Base-by-base conservation (phyloP, 2,329 filamentous ascomycete species). In the Ophiostoma ips region DNA sequence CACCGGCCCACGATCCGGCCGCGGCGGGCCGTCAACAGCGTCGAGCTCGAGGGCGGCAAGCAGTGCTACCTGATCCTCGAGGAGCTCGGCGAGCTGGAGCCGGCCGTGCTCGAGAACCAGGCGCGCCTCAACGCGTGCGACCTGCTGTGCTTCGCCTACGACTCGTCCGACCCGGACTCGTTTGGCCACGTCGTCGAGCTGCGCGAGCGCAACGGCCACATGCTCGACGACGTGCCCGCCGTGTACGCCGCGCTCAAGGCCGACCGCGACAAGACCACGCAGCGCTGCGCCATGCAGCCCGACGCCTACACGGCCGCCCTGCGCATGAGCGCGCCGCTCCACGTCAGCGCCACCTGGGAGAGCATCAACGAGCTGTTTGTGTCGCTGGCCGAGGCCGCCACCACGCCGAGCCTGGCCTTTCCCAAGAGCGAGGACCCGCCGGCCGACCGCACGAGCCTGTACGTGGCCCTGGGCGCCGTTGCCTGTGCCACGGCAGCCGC, bases 11-110 rank as follows among this genome's bases (percentile, higher is more conserved):
- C 92, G 3, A 96, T 98, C 64, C 92, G 95, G 61, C 88, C 92
- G 2, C 84, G 87, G 11, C 85, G 87, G 4, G 89, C 88, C 0
- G 92, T 98, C 56, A 96, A 98, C 63, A 95, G 87, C 52, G 92
- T 98, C 16, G 92, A 98, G 63, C 76, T 98, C 1, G 88, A 87
- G 43, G 92, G 92, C 10, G 92, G 92, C 48, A 95, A 94, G 64
- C 92, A 98, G 66, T 94, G 89, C 64, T 96, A 98, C 62, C 74
- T 98, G 33, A 96, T 98, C 52, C 73, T 96, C 21, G 87, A 95
- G 61, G 92, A 98, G 66, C 81, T 96, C 1, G 92, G 92, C 33
- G 88, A 96, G 65, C 72, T 95, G n/a, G 92, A 96, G 64, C 84
- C 87, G 0, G 92, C 92, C 12, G 88, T 96, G 50, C 71, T 98